Evolutionary conservation across 2,329 filamentous ascomycete species (phyloP), one percentile per base, ranked within the genome.

Genomic region (Aspergillus quadricinctus): DNA sequence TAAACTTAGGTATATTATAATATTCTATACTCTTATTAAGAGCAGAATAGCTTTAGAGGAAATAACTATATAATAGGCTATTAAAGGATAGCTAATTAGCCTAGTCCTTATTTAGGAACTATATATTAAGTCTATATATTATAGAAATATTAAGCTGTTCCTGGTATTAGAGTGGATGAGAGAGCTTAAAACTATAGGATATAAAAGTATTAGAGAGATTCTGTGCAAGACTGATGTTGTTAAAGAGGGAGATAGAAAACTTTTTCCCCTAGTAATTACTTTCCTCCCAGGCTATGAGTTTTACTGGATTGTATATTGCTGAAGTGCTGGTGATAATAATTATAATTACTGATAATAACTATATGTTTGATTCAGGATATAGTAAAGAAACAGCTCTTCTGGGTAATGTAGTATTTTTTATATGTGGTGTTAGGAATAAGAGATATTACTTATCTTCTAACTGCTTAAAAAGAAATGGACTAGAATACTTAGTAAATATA

Each of bases 141-240:
- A 57, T 25, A 11, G 52, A 59, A 19, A 60, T 50, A 28, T 57
- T 55, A 4, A 60, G 29, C 51, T 60, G 48, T 23, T 60, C 58
- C 29, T 60, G 48, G 6, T 50, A 25, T 4, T 49, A 10, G 25
- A 60, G 53, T 14, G 55, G 28, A 35, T 52, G 55, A 41, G 48
- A 55, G 43, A 60, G 55, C 28, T 28, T 45, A 11, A 57, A 60
- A 31, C 58, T 60, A 27, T 48, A 48, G n/a, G 37, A 54, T 48
- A 57, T 4, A 11, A 43, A 43, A 19, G 28, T 29, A 25, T 56
- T 59, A 25, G 53, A 60, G 29, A 57, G 37, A 40, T 57, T 60
- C 17, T 35, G 27, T 19, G 55, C 23, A 48, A 60, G 51, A 28
- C 35, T 46, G 11, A 37, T 37, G 48, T 53, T 9, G 23, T 43